Evolutionary conservation across 768 basidiomycete genomes (phyloP).

Genomic region (Suillus alpinus): DNA sequence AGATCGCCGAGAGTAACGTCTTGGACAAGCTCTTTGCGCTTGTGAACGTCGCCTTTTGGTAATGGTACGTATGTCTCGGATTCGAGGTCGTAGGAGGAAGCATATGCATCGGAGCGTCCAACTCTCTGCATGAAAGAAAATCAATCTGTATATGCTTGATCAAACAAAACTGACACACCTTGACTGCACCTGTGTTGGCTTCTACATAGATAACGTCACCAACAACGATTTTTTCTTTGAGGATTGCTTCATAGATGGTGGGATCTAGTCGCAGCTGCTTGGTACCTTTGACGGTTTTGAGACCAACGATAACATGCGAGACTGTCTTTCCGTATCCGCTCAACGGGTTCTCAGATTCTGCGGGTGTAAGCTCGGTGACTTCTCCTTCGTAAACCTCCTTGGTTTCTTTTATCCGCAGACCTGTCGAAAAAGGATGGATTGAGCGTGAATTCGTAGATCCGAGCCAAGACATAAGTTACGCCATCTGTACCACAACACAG

Average conservation of each 20-base stretch:
- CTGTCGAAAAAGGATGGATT: slow-evolving; percentile 36
- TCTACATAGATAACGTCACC: slow-evolving; percentile 98
- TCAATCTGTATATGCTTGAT: not conserved
- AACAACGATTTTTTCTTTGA: slow-evolving; percentile 95
- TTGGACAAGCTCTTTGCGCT: slow-evolving; percentile 92
- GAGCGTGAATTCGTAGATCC: not conserved
- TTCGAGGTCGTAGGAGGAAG: slow-evolving; percentile 95
- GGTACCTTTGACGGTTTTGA: slow-evolving; percentile 91
- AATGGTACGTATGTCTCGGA: slow-evolving; percentile 98
- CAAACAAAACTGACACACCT: slow-evolving; percentile 47
- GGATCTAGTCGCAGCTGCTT: slow-evolving; percentile 95
- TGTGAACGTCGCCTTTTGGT: slow-evolving; percentile 96
- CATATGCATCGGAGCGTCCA: slow-evolving; percentile 95
- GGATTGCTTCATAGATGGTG: slow-evolving; percentile 92
- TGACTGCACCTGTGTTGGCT: slow-evolving; percentile 90
- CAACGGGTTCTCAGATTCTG: slow-evolving; percentile 95
- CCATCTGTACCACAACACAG: not conserved
- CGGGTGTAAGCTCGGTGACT: slow-evolving; percentile 94
- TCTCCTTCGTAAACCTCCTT: slow-evolving; percentile 99
- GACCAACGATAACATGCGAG: slow-evolving; percentile 93
- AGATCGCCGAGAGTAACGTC: slow-evolving; percentile 94
- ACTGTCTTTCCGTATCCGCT: slow-evolving; percentile 98
- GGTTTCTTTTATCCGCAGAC: slow-evolving; percentile 96
- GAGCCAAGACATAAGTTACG: not conserved
- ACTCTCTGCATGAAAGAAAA: slow-evolving; percentile 62